Evolutionary conservation across 805 yeast genomes (phyloP).

Genomic region (Schwanniomyces occidentalis): DNA sequence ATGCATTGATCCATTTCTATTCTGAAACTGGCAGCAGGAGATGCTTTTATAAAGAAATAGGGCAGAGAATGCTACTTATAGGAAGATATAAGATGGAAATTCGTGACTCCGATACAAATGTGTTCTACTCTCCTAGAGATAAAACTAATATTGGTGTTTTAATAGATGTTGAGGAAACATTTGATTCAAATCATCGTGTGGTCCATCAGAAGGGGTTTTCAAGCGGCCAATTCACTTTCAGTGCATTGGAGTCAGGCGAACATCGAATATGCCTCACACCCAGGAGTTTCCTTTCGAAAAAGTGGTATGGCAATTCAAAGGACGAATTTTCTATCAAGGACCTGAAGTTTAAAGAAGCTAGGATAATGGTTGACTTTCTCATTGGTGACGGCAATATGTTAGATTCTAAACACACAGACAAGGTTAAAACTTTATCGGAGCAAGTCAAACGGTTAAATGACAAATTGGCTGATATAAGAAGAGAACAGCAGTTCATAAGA

Average conservation of each 20-base stretch:
- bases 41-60: conserved; percentile 59
- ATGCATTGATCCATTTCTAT: conserved; percentile 45
- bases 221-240: conserved; percentile 27
- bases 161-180: conserved; percentile 49
- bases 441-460: conserved; percentile 57
- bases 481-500: conserved; percentile 56
- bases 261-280: conserved; percentile 29
- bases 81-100: conserved; percentile 52
- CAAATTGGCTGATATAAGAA: conserved; percentile 56
- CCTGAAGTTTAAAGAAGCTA: conserved; percentile 19
- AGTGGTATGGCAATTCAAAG: conserved; percentile 16
- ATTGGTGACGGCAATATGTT: conserved; percentile 19
- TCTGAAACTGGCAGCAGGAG: conserved; percentile 50
- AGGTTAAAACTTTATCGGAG: conserved; percentile 51
- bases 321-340: conserved; percentile 16
- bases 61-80: conserved; percentile 48
- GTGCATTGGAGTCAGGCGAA: conserved; percentile 24
- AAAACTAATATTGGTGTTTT: conserved; percentile 27
- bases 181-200: conserved; percentile 20
- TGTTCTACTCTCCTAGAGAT: conserved; percentile 30
- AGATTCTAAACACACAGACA: conserved; percentile 44
- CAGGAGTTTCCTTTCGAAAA: conserved; percentile 17
- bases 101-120: conserved; percentile 33
- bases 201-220: conserved; percentile 25
- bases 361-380: conserved; percentile 21